Evolutionary conservation across 2,329 filamentous ascomycete genomes (phyloP).

Genomic region (Colletotrichum salicis): DNA sequence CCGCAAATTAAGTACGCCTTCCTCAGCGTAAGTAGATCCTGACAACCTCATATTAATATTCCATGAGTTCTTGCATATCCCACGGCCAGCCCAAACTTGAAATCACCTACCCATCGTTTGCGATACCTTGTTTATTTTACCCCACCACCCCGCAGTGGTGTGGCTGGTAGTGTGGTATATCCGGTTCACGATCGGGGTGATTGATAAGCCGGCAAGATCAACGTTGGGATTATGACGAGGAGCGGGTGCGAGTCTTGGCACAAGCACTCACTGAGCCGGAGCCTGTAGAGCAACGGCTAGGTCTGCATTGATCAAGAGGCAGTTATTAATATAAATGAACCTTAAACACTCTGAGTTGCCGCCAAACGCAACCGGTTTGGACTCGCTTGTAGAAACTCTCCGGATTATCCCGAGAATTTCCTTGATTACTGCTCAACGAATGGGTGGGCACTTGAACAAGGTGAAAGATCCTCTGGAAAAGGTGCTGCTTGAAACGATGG

Average conservation of each 20-base stretch:
- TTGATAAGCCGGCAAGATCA: neutral
- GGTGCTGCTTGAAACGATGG: neutral
- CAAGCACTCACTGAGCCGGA: neutral
- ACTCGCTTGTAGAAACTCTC: neutral
- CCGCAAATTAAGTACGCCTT: neutral
- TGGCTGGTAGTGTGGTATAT: neutral
- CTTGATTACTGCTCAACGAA: neutral
- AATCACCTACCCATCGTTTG: neutral
- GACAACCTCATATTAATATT: neutral
- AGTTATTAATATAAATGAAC: neutral
- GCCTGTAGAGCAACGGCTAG: neutral
- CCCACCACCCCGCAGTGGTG: no score
- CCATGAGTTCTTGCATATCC: neutral
- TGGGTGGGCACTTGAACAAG: neutral
- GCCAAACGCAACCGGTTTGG: neutral
- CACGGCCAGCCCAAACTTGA: neutral
- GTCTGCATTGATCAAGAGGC: neutral
- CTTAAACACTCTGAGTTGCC: neutral
- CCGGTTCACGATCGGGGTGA: neutral
- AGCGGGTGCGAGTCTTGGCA: neutral
- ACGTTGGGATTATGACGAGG: neutral
- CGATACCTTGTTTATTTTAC: neutral
- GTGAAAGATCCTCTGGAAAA: neutral
- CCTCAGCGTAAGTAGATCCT: neutral
- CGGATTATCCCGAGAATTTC: neutral